Evolutionary conservation across 257 asterid species (phyloP), one percentile per base, ranked within the genome.

Genomic region (Solanum lycopersicoides): DNA sequence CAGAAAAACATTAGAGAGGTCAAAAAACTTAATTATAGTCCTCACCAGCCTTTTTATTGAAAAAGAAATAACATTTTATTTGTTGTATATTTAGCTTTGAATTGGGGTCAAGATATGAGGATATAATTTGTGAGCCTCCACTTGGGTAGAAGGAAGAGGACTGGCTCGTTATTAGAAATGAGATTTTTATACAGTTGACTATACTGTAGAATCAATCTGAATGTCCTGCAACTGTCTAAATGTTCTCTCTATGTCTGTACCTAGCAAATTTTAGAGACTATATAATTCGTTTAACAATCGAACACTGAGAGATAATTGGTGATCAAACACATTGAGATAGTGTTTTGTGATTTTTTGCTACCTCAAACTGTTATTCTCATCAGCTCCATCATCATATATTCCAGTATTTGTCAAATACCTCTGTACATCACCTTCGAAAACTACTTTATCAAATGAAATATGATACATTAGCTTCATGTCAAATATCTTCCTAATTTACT

Each of bases 401-500:
- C 41, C 2, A 3, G 25, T 77, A 7, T 6, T 77, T 44, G 83
- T 14, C 39, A 79, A 44, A 45, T 15, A 10, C 41, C 25, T 77
- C 65, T 15, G 28, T 45, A 79, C 15, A 42, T 44, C 16, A 79
- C 14, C 41, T 79, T 79, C 2, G 16, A 25, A 25, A 45, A 7
- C 85, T 68, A 30, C 21, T 82, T 75, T 39, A 35, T 73, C 32
- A 50, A 12, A 53, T n/a, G 28, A 66, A 60, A 73, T 32, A 41
- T 32, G 79, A 79, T 84, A 13, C 14, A 9, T 60, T 44, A 73
- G 32, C 25, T 86, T 88, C 76, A 32, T 66, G 37, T 71, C n/a
- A 83, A 86, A 25, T 73, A 83, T 82, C 50, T 86, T 74, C 86
- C 84, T 41, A 89, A 79, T 44, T 79, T 83, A 42, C 34, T 76